Base-by-base conservation (phyloP, 768 basidiomycete species). In the Postia placenta region DNA sequence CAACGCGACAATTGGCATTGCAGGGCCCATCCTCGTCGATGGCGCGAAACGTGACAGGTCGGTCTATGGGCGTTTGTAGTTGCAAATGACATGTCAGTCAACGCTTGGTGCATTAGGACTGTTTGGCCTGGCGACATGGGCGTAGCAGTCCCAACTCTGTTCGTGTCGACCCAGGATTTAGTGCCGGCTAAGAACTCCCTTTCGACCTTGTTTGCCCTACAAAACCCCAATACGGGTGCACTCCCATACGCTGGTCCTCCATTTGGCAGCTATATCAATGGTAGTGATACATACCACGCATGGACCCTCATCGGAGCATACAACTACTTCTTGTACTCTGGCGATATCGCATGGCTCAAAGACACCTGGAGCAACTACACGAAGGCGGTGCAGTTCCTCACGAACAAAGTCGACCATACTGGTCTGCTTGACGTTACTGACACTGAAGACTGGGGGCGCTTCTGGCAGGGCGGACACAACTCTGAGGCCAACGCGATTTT, bases 91-190 rank as follows among this genome's bases (percentile, higher is more conserved):
- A 50, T n/a, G 30, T 27, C 27, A 30, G 4, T 14, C 19, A 23
- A n/a, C n/a, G 11, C 11, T 15, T n/a, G 36, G 11, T 11, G 20
- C 15, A 15, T 11, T 45, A 76, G 78, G 6, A 74, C 77, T n/a
- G 77, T 79, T 6, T 80, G 78, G 78, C 77, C 76, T 56, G 78
- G 74, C 27, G 80, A 81, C 56, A 80, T 80, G 79, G 80, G 80
- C 11, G 77, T 81, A 25, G 80, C 78, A 0, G 78, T 80, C 6
- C 78, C 80, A 0, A 73, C 78, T 1, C 74, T 77, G 56, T 81
- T 82, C 51, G 80, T 82, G 0, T 80, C 79, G 0, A 82, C 79
- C 0, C 76, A 76, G 53, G 80, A 81, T 52, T 69, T 82, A 2
- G 49, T 79, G 1, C 74, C 78, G 0, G 78, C 78, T 0, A 67